Evolutionary conservation across 2,329 filamentous ascomycete genomes (phyloP), one percentile per base, ranked within the genome.

Genomic region (Aspergillus pseudonomiae): DNA sequence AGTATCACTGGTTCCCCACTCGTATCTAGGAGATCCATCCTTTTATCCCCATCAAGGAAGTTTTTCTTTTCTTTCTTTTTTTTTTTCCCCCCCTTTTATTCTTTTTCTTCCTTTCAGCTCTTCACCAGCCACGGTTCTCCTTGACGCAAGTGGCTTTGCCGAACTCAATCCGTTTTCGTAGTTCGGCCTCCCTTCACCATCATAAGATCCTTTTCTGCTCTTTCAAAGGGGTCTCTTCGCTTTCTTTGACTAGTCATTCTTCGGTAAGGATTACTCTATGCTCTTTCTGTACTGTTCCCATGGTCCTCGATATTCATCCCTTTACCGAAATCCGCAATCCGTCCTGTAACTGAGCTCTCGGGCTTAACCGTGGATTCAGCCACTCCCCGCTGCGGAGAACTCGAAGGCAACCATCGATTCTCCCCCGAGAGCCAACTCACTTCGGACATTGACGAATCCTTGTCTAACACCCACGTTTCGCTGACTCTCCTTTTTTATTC

Each of bases 101-200:
- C 14, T 36, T 36, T 52, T 30, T n/a, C n/a, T n/a, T 16, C 34
- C 30, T 26, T 34, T 52, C 52, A 52, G 36, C 50, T 26, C 41
- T 28, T 30, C 39, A 43, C 67, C 65, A 71, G 67, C 71, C 67
- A 68, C 70, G 59, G 46, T 53, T 65, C 61, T 60, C 52, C 63
- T 72, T 70, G 70, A 73, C 70, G 68, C 71, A 73, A 72, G 67
- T 71, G 71, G 69, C 71, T 69, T 68, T 55, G 30, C 34, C 52
- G 32, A 55, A 55, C 26, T 39, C 52, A 55, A 39, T 55, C 52
- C 52, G 34, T 52, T 52, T 52, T 52, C 48, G 48, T 61, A 59
- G 58, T 62, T 65, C 43, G 59, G 45, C n/a, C 46, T 30, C 28
- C 46, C 45, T 57, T 53, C n/a, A 45, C 39, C 50, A 36, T 30